phyloP scores from a whole-genome alignment of 2,329 filamentous ascomycete species.

The Colletotrichum trifolii region DNA sequence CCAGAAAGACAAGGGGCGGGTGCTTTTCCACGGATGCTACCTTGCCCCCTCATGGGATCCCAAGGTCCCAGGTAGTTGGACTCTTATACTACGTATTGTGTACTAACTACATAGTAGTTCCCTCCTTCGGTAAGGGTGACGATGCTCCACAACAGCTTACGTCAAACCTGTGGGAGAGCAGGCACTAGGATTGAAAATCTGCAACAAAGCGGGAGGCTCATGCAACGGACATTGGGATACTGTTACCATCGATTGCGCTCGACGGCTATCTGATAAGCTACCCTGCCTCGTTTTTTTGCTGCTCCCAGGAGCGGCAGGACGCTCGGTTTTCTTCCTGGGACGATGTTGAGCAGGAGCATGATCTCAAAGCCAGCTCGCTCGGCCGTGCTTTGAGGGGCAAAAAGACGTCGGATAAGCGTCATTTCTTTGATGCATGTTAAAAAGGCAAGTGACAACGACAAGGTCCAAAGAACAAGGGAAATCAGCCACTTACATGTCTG shows the following conservation, averaged over 20 bases:
- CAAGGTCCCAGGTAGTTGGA: conserved; percentile 29
- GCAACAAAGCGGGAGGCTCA: conserved; percentile 17
- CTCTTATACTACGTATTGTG: background rate
- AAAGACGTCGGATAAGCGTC: no score
- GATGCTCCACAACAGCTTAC: background rate
- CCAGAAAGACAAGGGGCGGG: background rate
- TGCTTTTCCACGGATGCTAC: background rate
- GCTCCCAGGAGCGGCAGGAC: background rate
- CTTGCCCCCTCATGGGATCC: background rate
- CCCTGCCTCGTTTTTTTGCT: background rate
- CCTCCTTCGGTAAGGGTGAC: background rate
- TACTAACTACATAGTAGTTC: no score
- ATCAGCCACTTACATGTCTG: no score
- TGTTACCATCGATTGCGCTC: background rate
- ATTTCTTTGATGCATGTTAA: no score
- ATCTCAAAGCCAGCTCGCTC: background rate
- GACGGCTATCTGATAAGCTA: background rate
- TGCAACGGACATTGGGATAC: background rate
- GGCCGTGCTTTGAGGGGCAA: background rate
- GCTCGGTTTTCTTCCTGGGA: background rate
- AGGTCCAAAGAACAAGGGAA: no score
- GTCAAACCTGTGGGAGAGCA: background rate
- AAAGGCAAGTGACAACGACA: no score
- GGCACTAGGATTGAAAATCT: conserved; percentile 19
- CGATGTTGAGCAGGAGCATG: background rate